Evolutionary conservation across 495 filamentous ascomycete genomes (phyloP).

Genomic region (Tuber calosporum): DNA sequence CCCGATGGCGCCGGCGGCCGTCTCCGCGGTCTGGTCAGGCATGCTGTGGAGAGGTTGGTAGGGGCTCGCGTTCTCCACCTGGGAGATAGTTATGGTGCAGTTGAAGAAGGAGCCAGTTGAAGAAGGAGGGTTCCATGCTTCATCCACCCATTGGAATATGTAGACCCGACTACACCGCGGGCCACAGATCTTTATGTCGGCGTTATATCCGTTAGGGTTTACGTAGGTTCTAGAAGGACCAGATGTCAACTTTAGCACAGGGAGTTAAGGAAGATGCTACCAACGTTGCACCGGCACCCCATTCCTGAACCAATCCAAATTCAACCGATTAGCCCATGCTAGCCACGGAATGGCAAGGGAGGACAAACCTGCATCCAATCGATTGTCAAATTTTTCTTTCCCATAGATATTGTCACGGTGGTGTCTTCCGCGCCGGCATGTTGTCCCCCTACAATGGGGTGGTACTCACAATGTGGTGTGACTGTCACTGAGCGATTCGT

Average conservation of each 20-base stretch:
- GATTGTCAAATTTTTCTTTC: slow-evolving; percentile 13
- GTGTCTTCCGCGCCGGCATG: slow-evolving; percentile 6
- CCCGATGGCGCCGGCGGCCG: slow-evolving; percentile 34
- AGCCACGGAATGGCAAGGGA: neutral
- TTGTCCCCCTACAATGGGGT: slow-evolving; percentile 10
- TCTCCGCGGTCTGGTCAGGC: slow-evolving; percentile 19
- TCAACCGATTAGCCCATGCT: neutral
- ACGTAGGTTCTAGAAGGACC: slow-evolving; percentile 7
- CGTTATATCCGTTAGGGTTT: neutral
- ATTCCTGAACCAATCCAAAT: neutral
- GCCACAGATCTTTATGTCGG: slow-evolving; percentile 13
- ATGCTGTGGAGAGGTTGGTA: slow-evolving; percentile 17
- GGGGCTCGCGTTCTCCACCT: slow-evolving; percentile 14
- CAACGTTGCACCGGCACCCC: neutral
- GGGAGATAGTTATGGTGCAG: slow-evolving; percentile 25
- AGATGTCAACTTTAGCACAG: neutral
- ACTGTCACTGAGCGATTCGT: slow-evolving; percentile 23
- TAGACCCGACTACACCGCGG: slow-evolving; percentile 29
- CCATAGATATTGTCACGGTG: slow-evolving; percentile 1
- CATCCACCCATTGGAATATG: slow-evolving; percentile 31
- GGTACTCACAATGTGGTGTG: slow-evolving; percentile 11
- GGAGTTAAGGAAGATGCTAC: neutral
- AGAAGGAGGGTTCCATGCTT: neutral
- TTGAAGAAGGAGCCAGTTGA: slow-evolving; percentile 30
- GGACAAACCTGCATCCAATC: slow-evolving; percentile 24